A percentile compares a stretch with the other conserved stretches of the same genome.
Conservation (phyloP, 257 asterid genomes). For the Solanum neorickii region DNA sequence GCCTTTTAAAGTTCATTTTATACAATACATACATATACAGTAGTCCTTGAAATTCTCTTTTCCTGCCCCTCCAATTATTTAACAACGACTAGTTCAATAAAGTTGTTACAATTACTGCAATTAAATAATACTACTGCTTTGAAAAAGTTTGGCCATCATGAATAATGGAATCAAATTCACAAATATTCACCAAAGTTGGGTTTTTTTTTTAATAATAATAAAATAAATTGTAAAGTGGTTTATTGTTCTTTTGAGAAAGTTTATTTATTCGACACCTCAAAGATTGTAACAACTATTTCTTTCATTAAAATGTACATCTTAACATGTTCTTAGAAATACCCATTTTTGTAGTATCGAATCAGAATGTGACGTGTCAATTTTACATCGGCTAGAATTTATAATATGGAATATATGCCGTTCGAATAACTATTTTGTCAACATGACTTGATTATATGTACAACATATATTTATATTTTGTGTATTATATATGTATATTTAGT, state of each 20-base stretch:
- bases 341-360: neutral
- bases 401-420: neutral
- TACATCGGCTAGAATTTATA: neutral
- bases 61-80: conserved; percentile 1
- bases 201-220: neutral
- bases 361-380: neutral
- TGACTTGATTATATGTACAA: neutral
- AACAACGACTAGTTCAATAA: neutral
- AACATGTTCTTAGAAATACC: neutral
- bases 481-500: neutral
- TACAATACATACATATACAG: neutral
- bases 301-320: neutral
- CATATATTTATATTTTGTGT: neutral
- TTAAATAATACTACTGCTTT: neutral
- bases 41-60: conserved; percentile 3
- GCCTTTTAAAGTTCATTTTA: neutral
- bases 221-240: neutral
- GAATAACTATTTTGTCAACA: neutral
- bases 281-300: neutral
- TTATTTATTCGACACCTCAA: neutral
- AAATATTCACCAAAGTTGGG: neutral
- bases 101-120: neutral
- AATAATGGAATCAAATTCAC: neutral
- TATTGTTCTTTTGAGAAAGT: neutral
- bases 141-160: conserved; percentile 1